Conservation (phyloP, 106 monocot genomes). For the Dendrobium catenatum region DNA sequence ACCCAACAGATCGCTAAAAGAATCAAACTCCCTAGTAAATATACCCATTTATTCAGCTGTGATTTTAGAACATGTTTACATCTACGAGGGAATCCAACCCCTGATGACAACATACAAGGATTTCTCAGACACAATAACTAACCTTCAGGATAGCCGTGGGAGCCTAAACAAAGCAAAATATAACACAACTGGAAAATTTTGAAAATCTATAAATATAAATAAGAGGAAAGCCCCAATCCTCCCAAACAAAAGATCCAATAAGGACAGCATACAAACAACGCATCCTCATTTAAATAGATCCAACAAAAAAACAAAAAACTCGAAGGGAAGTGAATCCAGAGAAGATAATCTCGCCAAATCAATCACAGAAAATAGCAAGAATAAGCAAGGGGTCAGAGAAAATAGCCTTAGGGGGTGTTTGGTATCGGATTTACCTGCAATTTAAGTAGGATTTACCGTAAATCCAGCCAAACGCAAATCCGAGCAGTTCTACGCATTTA, state of each 20-base stretch:
- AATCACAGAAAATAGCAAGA: neutral
- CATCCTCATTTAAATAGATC: neutral
- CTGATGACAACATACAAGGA: neutral
- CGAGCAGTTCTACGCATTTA: no score
- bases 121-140: neutral
- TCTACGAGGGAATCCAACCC: neutral
- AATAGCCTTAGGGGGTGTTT: neutral
- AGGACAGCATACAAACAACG: neutral
- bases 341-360: neutral
- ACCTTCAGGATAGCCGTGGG: neutral
- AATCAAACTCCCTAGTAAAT: neutral
- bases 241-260: neutral
- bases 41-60: neutral
- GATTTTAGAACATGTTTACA: neutral
- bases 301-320: neutral
- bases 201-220: neutral
- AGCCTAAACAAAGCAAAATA: neutral
- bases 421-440: no score
- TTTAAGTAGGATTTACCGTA: no score
- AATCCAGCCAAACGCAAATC: no score
- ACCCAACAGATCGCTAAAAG: neutral
- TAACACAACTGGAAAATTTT: neutral
- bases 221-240: neutral
- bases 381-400: neutral
- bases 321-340: neutral